A percentile compares a stretch with the other conserved stretches of the same genome.
These are phyloP conservation scores for Backusella macrospora DNA, from an alignment of 192 early-diverging fungal genomes.

Conservation along the genomic window DNA sequence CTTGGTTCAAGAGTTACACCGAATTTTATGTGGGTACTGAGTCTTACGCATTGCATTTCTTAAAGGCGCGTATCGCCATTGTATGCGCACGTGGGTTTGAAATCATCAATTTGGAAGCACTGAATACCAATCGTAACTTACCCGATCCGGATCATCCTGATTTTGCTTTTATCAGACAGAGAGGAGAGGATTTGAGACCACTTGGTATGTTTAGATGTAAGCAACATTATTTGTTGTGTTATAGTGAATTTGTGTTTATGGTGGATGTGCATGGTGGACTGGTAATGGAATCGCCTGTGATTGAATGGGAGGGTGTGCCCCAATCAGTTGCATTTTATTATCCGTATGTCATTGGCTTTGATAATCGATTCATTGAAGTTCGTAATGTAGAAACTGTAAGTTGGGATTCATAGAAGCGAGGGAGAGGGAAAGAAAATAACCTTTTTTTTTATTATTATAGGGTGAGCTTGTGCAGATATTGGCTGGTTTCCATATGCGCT, in stretches of 20 bases:
- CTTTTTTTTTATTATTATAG: conserved; percentile 25
- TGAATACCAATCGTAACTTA: conserved; percentile 79
- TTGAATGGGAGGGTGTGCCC: conserved; percentile 87
- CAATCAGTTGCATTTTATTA: conserved; percentile 76
- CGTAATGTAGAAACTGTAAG: conserved; percentile 76
- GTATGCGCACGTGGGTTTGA: conserved; percentile 94
- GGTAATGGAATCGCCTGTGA: conserved; percentile 44
- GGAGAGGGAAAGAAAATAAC: no score
- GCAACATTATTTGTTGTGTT: conserved; percentile 85
- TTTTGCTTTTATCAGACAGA: conserved; percentile 78
- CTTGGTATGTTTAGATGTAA: conserved; percentile 80
- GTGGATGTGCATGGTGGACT: conserved; percentile 68
- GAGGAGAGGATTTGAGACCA: conserved; percentile 73
- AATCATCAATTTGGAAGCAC: conserved; percentile 82
- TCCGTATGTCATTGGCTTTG: conserved; percentile 92
- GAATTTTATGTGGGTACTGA: conserved; percentile 95
- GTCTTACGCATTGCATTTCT: conserved; percentile 81
- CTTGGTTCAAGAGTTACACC: conserved; percentile 42
- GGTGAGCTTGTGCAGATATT: conserved; percentile 56
- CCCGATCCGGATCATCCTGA: conserved; percentile 79
- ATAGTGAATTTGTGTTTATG: conserved; percentile 84
- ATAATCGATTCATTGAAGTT: conserved; percentile 87
- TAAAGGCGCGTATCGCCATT: conserved; percentile 81
- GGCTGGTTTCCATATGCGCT: conserved; percentile 60
- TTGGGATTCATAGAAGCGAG: no score